These are phyloP conservation scores for Teratosphaeria nubilosa DNA, from an alignment of 2,329 filamentous ascomycete species.

Conservation along the genomic window DNA sequence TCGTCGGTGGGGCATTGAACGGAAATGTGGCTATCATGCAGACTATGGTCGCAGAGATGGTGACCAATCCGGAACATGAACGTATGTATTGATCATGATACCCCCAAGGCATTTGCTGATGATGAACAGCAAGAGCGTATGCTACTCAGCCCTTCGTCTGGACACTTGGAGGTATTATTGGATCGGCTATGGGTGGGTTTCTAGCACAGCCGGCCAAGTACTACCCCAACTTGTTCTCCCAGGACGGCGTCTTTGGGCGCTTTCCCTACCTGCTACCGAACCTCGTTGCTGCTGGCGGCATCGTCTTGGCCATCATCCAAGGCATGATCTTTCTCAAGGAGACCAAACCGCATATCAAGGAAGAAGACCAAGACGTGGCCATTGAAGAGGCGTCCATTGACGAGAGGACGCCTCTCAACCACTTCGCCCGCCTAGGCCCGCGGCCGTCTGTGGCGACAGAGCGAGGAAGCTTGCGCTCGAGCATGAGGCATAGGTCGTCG, in stretches of 20 bases:
- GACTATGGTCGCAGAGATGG: constrained; percentile 81
- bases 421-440: constrained; percentile 29
- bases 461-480: constrained; percentile 38
- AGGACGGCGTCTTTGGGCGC: constrained; percentile 56
- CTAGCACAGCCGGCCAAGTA: constrained; percentile 66
- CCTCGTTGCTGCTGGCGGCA: constrained; percentile 63
- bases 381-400: constrained; percentile 12
- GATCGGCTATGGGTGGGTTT: constrained; percentile 73
- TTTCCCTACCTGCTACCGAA: constrained; percentile 84
- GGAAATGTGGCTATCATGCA: constrained; percentile 67
- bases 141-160: constrained; percentile 88
- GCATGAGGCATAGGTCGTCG: constrained; percentile 25
- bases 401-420: constrained; percentile 32
- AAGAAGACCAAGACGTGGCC: constrained; percentile 24
- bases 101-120: neutral
- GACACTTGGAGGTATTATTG: constrained; percentile 78
- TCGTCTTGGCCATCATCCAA: constrained; percentile 65
- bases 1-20: constrained; percentile 69
- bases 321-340: constrained; percentile 72
- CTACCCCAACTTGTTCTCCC: constrained; percentile 61
- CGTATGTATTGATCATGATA: constrained; percentile 46
- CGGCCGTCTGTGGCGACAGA: neutral
- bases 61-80: constrained; percentile 72
- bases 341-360: constrained; percentile 65
- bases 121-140: constrained; percentile 58